These are phyloP conservation scores for Phoma herbarum DNA, from an alignment of 2,329 filamentous ascomycete species.

Conservation along the genomic window DNA sequence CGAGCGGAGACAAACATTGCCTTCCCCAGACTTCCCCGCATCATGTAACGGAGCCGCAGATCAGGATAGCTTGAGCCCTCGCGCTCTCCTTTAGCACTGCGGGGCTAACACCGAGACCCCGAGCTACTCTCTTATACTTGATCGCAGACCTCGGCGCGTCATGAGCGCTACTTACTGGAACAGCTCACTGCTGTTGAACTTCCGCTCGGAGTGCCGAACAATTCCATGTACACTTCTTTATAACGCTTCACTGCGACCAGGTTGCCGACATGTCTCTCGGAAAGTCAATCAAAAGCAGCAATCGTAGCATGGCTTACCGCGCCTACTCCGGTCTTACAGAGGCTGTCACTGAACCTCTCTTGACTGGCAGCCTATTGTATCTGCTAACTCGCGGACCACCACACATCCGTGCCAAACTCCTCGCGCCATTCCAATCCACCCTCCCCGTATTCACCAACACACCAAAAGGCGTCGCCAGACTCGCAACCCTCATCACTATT, in stretches of 20 bases:
- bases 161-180: neutral
- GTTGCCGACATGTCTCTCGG: slow-evolving; percentile 2
- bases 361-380: slow-evolving; percentile 36
- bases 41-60: neutral
- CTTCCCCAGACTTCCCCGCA: slow-evolving; percentile 8
- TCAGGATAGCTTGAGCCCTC: neutral
- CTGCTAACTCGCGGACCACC: slow-evolving; percentile 37
- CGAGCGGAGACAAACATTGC: neutral
- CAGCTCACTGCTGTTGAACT: neutral
- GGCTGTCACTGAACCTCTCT: slow-evolving; percentile 25
- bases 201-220: neutral
- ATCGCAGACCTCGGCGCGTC: slow-evolving; percentile 9
- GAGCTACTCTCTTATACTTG: slow-evolving; percentile 4
- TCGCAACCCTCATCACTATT: slow-evolving; percentile 26
- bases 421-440: slow-evolving; percentile 31
- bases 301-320: slow-evolving; percentile 14
- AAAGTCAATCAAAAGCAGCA: slow-evolving; percentile 4
- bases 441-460: slow-evolving; percentile 22
- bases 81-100: slow-evolving; percentile 4
- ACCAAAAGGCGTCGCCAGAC: slow-evolving; percentile 31
- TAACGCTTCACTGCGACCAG: neutral
- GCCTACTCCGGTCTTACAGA: slow-evolving; percentile 8
- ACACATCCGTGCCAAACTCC: slow-evolving; percentile 32
- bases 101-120: neutral
- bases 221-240: neutral